These are phyloP conservation scores for Xylona heveae DNA, from an alignment of 495 filamentous ascomycete genomes.

Conservation along the genomic window DNA sequence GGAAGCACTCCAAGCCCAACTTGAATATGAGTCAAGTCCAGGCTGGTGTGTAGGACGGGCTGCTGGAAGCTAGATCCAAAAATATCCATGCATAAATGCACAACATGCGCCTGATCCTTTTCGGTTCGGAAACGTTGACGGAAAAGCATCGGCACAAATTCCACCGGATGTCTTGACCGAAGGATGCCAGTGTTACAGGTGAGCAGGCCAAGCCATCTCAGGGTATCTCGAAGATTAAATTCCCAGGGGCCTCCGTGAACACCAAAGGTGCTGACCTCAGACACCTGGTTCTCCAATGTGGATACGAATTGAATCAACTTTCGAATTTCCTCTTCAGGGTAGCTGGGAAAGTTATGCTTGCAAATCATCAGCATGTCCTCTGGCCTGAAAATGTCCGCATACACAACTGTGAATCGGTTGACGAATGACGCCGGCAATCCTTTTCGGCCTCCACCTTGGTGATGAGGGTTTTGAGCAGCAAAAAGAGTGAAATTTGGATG, in stretches of 20 bases:
- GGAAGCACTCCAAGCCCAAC: slow-evolving; percentile 54
- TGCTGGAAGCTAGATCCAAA: slow-evolving; percentile 21
- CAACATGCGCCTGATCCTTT: slow-evolving; percentile 40
- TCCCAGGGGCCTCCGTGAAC: slow-evolving; percentile 86
- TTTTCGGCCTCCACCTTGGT: slow-evolving; percentile 90
- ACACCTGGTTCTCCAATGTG: slow-evolving; percentile 45
- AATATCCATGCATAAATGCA: slow-evolving; percentile 35
- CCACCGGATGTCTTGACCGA: slow-evolving; percentile 26
- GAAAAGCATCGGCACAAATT: slow-evolving; percentile 69
- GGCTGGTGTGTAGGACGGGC: slow-evolving; percentile 29
- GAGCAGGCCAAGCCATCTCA: slow-evolving; percentile 69
- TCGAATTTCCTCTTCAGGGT: slow-evolving; percentile 29
- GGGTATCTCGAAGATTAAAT: slow-evolving; percentile 83
- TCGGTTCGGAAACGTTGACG: slow-evolving; percentile 65
- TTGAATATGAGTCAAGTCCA: slow-evolving; percentile 48
- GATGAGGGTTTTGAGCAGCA: slow-evolving; percentile 93
- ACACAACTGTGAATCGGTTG: slow-evolving; percentile 94
- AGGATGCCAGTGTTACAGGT: slow-evolving; percentile 32
- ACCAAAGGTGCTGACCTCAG: slow-evolving; percentile 42
- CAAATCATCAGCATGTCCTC: slow-evolving; percentile 71
- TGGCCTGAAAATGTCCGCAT: slow-evolving; percentile 68
- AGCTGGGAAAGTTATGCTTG: slow-evolving; percentile 44
- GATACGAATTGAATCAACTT: slow-evolving; percentile 66
- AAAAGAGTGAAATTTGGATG: slow-evolving; percentile 84
- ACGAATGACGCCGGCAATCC: slow-evolving; percentile 90